These are phyloP conservation scores for Phytophthora aleatoria DNA, from an alignment of 352 stramenopile species.

Conservation along the genomic window DNA sequence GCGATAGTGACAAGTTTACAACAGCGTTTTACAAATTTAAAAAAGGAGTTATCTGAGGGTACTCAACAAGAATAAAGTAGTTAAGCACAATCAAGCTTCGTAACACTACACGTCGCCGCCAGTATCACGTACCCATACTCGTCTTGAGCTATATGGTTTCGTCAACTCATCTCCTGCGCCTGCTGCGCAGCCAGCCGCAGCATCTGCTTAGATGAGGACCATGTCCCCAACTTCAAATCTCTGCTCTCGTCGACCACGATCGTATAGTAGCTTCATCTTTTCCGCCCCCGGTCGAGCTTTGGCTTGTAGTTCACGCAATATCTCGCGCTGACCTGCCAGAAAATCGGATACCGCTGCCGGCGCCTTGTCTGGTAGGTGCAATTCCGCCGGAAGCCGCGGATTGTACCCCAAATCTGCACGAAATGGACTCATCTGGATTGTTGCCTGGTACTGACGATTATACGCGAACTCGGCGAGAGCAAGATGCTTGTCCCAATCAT, in stretches of 20 bases:
- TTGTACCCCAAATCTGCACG: conserved; percentile 4
- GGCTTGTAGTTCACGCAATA: neutral
- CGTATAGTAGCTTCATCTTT: conserved; percentile 5
- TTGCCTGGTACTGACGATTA: conserved; percentile 5
- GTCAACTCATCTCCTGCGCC: too few species aligned
- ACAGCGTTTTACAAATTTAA: too few species aligned
- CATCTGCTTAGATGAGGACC: neutral
- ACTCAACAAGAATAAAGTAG: too few species aligned
- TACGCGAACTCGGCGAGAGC: conserved; percentile 12
- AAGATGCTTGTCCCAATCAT: conserved; percentile 5
- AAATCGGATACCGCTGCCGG: neutral
- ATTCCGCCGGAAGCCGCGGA: neutral
- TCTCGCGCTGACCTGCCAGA: neutral
- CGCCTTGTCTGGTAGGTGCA: neutral
- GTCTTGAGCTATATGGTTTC: too few species aligned
- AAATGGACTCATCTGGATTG: conserved; percentile 12
- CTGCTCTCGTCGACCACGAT: neutral
- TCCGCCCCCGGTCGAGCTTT: neutral
- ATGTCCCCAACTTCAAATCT: conserved; percentile 1
- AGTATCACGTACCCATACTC: too few species aligned
- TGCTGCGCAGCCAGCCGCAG: too few species aligned
- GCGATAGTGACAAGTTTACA: too few species aligned
- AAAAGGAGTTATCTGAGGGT: too few species aligned
- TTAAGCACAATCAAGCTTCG: too few species aligned
- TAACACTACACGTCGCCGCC: too few species aligned